Evolutionary conservation across 805 yeast genomes (phyloP).

Genomic region (Lipomyces mesembrius): DNA sequence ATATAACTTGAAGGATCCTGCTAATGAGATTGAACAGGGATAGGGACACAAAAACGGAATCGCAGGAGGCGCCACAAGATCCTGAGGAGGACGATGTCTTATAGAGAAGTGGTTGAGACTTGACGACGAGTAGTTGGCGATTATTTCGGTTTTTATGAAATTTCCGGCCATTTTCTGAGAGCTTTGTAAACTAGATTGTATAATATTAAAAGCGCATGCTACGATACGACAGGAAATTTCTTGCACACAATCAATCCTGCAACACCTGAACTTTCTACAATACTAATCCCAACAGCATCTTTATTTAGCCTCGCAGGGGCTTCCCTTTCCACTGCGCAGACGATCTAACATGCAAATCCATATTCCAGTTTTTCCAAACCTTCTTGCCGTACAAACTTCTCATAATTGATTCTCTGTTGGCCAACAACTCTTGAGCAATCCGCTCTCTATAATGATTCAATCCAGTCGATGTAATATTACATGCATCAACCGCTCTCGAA

Average conservation of each 20-base stretch:
- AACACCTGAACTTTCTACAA: not conserved
- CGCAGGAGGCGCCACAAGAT: constrained; percentile 37
- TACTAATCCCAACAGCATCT: not conserved
- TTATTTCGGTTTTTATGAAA: not conserved
- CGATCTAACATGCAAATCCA: constrained; percentile 66
- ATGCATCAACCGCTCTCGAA: constrained; percentile 83
- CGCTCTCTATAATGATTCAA: constrained; percentile 85
- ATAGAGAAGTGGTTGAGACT: not conserved
- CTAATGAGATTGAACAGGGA: constrained; percentile 16
- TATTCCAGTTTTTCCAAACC: constrained; percentile 94
- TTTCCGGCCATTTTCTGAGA: not conserved
- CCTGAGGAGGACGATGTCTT: constrained; percentile 35
- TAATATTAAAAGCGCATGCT: not conserved
- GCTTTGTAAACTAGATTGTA: constrained; percentile 4
- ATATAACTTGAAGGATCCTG: not conserved
- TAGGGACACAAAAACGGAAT: constrained; percentile 26
- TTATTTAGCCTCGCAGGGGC: not conserved
- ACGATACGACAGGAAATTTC: not conserved
- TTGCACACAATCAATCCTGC: not conserved
- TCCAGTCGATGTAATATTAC: constrained; percentile 78
- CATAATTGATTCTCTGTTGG: constrained; percentile 62
- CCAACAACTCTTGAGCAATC: constrained; percentile 67
- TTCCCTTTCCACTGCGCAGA: constrained; percentile 24
- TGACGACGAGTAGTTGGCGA: not conserved
- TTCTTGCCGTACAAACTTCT: constrained; percentile 89